Percentiles rank a stretch among this genome's conserved stretches.
These are phyloP conservation scores for Starmerella apicola DNA, from an alignment of 805 yeast species.

Conservation along the genomic window DNA sequence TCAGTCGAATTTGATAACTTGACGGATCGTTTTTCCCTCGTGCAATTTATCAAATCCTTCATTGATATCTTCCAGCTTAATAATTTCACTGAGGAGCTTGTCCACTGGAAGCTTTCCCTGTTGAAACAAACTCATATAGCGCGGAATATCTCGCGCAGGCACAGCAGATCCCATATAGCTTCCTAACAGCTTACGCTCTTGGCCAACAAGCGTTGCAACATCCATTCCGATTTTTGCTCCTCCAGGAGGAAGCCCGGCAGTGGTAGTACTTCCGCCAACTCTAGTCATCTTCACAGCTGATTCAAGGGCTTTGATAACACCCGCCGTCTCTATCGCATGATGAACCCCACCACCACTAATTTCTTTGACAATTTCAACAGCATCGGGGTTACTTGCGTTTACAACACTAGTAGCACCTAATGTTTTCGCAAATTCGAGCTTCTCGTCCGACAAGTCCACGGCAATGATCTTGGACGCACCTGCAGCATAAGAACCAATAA, in stretches of 20 bases:
- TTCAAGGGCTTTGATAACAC: conserved; percentile 90
- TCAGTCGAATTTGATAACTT: conserved; percentile 37
- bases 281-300: conserved; percentile 91
- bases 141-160: conserved; percentile 89
- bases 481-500: conserved; percentile 81
- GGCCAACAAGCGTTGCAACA: conserved; percentile 95
- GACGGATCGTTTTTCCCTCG: conserved; percentile 83
- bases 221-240: conserved; percentile 76
- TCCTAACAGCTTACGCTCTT: conserved; percentile 98
- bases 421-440: conserved; percentile 69
- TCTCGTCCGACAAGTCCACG: conserved; percentile 72
- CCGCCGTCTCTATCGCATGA: conserved; percentile 94
- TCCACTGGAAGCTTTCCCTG: conserved; percentile 74
- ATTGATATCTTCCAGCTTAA: conserved; percentile 65
- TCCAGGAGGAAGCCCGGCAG: conserved; percentile 98
- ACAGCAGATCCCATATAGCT: conserved; percentile 95
- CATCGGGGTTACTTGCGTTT: conserved; percentile 65
- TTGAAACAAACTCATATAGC: conserved; percentile 73
- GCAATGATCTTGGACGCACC: conserved; percentile 69
- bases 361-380: conserved; percentile 63
- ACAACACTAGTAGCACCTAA: conserved; percentile 94
- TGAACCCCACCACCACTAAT: conserved; percentile 95
- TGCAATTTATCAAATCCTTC: conserved; percentile 89
- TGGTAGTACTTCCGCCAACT: conserved; percentile 87
- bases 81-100: conserved; percentile 86